Evolutionary conservation across 225 moss, liverwort and hornwort species (phyloP).

Genomic region (Sphagnum contortum): DNA sequence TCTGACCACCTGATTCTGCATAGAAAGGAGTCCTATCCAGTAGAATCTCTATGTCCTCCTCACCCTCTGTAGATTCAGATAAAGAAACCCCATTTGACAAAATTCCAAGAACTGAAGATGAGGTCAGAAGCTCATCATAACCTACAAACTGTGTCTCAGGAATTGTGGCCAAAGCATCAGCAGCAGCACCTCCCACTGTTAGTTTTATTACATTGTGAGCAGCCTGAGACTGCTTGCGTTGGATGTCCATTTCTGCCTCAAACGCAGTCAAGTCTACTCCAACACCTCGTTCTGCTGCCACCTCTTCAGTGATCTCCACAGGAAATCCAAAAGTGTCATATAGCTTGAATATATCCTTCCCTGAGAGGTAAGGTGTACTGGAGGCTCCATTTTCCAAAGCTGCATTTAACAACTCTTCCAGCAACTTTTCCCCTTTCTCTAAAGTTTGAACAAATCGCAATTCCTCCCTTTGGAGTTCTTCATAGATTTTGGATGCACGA

Average conservation of each 20-base stretch:
- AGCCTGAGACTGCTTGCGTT: slow-evolving; percentile 69
- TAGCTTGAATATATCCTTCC: slow-evolving; percentile 71
- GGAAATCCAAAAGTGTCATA: slow-evolving; percentile 97
- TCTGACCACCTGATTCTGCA: slow-evolving; percentile 93
- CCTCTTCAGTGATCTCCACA: slow-evolving; percentile 87
- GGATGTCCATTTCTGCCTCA: slow-evolving; percentile 70
- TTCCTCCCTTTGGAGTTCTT: slow-evolving; percentile 75
- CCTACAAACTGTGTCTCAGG: slow-evolving; percentile 83
- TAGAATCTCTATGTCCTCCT: slow-evolving; percentile 55
- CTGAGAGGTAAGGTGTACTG: slow-evolving; percentile 35
- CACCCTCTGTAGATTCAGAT: slow-evolving; percentile 46
- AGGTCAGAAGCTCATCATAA: slow-evolving; percentile 38
- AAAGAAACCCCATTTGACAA: slow-evolving; percentile 52
- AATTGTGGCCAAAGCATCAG: slow-evolving; percentile 43
- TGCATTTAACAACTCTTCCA: slow-evolving; percentile 64
- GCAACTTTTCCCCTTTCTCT: slow-evolving; percentile 77
- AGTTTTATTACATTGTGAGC: slow-evolving; percentile 79
- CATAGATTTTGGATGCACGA: slow-evolving; percentile 55
- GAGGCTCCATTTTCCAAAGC: slow-evolving; percentile 31
- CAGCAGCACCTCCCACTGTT: slow-evolving; percentile 62
- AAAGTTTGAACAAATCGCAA: slow-evolving; percentile 77
- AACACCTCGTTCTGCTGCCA: slow-evolving; percentile 75
- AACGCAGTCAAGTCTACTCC: slow-evolving; percentile 64
- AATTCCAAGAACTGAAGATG: slow-evolving; percentile 58
- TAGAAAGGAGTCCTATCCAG: slow-evolving; percentile 88